Base-by-base conservation (phyloP, 2,329 filamentous ascomycete genomes). In the Talaromyces sp. region DNA sequence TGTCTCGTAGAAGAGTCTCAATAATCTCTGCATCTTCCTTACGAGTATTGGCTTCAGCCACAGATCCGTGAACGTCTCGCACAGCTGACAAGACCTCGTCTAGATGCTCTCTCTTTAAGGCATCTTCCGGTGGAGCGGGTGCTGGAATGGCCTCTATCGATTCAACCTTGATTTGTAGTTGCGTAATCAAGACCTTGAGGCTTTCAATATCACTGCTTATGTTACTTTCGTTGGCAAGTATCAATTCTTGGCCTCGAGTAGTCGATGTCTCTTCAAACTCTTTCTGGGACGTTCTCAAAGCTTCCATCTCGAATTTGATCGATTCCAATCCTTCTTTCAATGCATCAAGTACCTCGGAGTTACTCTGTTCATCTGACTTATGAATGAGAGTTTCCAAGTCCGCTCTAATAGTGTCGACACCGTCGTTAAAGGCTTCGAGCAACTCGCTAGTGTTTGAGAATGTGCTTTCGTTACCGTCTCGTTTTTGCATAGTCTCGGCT, bases 11-110 rank as follows among this genome's bases (percentile, higher is more conserved):
- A 58, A 98, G 88, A 0, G 90, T 96, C 76, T 97, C 94, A 66
- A 98, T 93, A 11, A 92, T 92, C 67, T 94, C 88, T 0, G 93
- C 91, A 70, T 98, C 93, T 69, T 97, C 92, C 73, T 91, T 91
- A 37, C 84, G 87, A 69, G 83, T 71, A 70, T 83, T 72, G 66
- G 86, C 74, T 31, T 80, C 80, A 64, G 83, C 79, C n/a, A 91
- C 81, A 9, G 84, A 83, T 11, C 83, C 84, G 66, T 90, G 86
- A 16, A 93, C 75, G 59, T 82, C 80, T 45, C 76, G 74, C 24
- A 84, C 71, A 4, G 79, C 80, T 5, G 74, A 72, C n/a, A 82
- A 71, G 19, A 84, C 65, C 69, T 80, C 78, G 71, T 83, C 74
- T 65, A 85, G 67, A 72, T 83, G 78, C 24, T 80, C 78, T 62